Evolutionary conservation across 2,329 filamentous ascomycete genomes (phyloP), one percentile per base, ranked within the genome.

Genomic region (Teratosphaeria zuluensis): DNA sequence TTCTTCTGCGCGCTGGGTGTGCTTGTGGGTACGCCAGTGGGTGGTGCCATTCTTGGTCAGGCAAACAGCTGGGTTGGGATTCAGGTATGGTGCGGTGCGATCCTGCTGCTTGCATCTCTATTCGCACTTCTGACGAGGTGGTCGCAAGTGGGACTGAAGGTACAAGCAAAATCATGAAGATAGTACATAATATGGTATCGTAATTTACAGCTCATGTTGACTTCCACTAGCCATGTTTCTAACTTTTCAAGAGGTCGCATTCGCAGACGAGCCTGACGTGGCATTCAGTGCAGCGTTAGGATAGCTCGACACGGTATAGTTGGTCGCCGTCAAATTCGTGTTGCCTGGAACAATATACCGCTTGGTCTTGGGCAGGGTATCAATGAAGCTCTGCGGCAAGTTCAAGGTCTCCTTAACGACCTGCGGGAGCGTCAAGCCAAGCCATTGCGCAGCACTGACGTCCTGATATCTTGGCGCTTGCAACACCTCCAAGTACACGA

Each of bases 381-480:
- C 65, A 24, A 72, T 42, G 0, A 66, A 70, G 53, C 69, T 66
- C 30, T 72, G 67, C 30, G 60, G 63, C 51, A 71, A 67, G 3
- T 68, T 67, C 48, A 72, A 58, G 57, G 70, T 66, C 51, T 71
- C 70, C 62, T 69, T 55, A 4, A 76, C 70, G 38, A 75, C 65
- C 60, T 76, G 74, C 61, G 69, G 71, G 0, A 73, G 73, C 53
- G 74, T 77, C 30, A 84, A 68, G 0, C 80, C 81, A 4, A 84
- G 70, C 82, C 82, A 84, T 69, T 84, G 81, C 0, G 79, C 77
- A 4, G 83, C 77, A 57, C 77, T 80, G 58, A 84, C 78, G 61
- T 84, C 81, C 14, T 76, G 75, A 60, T 81, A 82, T 56, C 74
- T 73, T 28, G 70, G 67, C 3, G 81, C 78, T 69, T 81, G 79